A percentile compares a stretch with the other conserved stretches of the same genome.
These are phyloP conservation scores for Termitomyces sp. DNA, from an alignment of 768 basidiomycete genomes.

Conservation along the genomic window DNA sequence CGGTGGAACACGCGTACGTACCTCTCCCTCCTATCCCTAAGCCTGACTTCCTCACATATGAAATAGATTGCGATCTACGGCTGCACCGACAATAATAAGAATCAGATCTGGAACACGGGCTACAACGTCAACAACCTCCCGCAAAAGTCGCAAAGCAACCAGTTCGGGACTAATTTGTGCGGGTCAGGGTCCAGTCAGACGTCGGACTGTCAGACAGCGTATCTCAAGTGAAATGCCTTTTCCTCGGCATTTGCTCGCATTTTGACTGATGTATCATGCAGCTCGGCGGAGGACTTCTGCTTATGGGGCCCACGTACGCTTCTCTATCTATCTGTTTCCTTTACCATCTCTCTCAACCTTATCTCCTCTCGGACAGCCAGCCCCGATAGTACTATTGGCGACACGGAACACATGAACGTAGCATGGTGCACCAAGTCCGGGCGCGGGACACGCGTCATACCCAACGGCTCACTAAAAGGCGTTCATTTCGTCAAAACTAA, in stretches of 20 bases:
- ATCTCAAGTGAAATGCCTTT: slow-evolving; percentile 43
- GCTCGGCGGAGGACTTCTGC: slow-evolving; percentile 62
- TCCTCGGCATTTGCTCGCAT: neutral
- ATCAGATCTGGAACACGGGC: slow-evolving; percentile 50
- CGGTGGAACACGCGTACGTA: slow-evolving; percentile 36
- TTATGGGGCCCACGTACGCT: slow-evolving; percentile 55
- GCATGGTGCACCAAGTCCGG: slow-evolving; percentile 74
- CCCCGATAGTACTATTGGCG: slow-evolving; percentile 48
- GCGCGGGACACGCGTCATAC: slow-evolving; percentile 69
- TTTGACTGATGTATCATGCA: slow-evolving; percentile 17
- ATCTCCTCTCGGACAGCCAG: slow-evolving; percentile 1
- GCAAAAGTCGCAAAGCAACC: slow-evolving; percentile 48
- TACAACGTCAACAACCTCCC: slow-evolving; percentile 39
- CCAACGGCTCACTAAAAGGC: slow-evolving; percentile 56
- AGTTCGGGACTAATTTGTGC: slow-evolving; percentile 64
- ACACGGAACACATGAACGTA: slow-evolving; percentile 63
- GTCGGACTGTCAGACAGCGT: slow-evolving; percentile 67
- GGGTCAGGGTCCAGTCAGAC: slow-evolving; percentile 47
- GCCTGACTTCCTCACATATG: neutral
- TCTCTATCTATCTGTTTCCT: neutral
- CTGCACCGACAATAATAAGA: slow-evolving; percentile 34
- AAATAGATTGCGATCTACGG: slow-evolving; percentile 41
- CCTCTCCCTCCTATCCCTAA: neutral
- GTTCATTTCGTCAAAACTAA: slow-evolving; percentile 65
- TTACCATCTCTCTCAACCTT: neutral